Percentiles rank a stretch among this genome's conserved stretches.
phyloP scores from a whole-genome alignment of 192 early-diverging fungal species.

The Gryganskiella cystojenkinii region DNA sequence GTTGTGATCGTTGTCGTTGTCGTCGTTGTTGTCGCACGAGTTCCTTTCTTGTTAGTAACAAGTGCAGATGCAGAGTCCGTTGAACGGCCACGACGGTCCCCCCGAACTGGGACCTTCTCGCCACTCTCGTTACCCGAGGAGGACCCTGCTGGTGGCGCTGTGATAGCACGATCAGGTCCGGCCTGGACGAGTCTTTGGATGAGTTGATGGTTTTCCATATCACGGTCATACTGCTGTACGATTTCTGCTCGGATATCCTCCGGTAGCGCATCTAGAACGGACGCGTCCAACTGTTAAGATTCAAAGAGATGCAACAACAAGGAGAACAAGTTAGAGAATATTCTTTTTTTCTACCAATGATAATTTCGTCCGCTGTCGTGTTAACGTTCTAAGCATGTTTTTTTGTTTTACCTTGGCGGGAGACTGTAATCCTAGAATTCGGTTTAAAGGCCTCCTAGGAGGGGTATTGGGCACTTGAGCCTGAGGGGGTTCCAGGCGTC shows the following conservation, averaged over 20 bases:
- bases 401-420: too few relatives aligned
- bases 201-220: slow-evolving; percentile 31
- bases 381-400: too few relatives aligned
- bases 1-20: background rate
- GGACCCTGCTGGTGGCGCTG: background rate
- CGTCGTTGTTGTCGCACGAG: background rate
- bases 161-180: background rate
- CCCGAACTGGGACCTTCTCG: too few relatives aligned
- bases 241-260: slow-evolving; percentile 49
- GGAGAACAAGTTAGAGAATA: too few relatives aligned
- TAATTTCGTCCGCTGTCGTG: too few relatives aligned
- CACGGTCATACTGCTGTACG: slow-evolving; percentile 42
- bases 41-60: background rate
- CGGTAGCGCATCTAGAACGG: slow-evolving; percentile 39
- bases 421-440: background rate
- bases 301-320: background rate
- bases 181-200: slow-evolving; percentile 24
- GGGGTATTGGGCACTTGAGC: background rate
- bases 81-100: too few relatives aligned
- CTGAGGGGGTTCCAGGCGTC: background rate
- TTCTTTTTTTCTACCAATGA: too few relatives aligned
- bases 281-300: slow-evolving; percentile 31
- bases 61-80: too few relatives aligned
- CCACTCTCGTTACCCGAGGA: too few relatives aligned
- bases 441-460: background rate